These are phyloP conservation scores for Phytophthora capsici DNA, from an alignment of 352 stramenopile species.

Conservation along the genomic window DNA sequence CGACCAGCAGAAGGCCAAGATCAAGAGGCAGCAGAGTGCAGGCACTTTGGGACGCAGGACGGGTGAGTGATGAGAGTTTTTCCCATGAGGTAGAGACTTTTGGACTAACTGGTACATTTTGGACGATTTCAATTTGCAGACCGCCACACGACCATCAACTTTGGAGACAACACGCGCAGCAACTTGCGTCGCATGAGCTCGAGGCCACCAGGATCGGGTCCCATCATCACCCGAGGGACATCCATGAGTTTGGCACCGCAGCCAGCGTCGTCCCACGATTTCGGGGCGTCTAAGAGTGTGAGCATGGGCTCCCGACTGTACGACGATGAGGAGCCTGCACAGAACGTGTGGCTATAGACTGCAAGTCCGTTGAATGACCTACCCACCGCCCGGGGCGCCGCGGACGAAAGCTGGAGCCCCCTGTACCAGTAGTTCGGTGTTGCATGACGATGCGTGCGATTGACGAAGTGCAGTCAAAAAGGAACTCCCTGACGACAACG, in stretches of 20 bases:
- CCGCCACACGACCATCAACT: slow-evolving; percentile 46
- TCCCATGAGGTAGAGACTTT: background rate
- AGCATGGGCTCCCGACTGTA: slow-evolving; percentile 59
- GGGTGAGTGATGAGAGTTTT: slow-evolving; percentile 42
- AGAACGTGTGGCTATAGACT: slow-evolving; percentile 81
- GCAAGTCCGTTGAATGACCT: slow-evolving; percentile 14
- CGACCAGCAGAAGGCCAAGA: slow-evolving; percentile 54
- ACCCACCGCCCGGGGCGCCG: slow-evolving; percentile 22
- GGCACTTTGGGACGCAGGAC: slow-evolving; percentile 40
- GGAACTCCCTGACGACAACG: slow-evolving; percentile 10
- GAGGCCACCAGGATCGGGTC: slow-evolving; percentile 44
- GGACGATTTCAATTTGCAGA: slow-evolving; percentile 13
- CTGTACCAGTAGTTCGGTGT: slow-evolving; percentile 52
- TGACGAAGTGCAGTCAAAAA: slow-evolving; percentile 50
- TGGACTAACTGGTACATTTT: too few species aligned
- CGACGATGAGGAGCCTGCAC: slow-evolving; percentile 72
- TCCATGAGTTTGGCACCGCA: slow-evolving; percentile 65
- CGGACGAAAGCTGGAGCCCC: slow-evolving; percentile 39
- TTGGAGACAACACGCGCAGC: slow-evolving; percentile 33
- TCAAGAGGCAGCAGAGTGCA: slow-evolving; percentile 47
- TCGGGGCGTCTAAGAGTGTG: slow-evolving; percentile 78
- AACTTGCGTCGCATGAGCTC: slow-evolving; percentile 70
- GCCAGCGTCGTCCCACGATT: slow-evolving; percentile 41
- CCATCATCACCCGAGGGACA: slow-evolving; percentile 54
- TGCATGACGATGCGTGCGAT: slow-evolving; percentile 43